Evolutionary conservation across 73 alveolate genomes (phyloP).

Genomic region (Paramecium octaurelia): DNA sequence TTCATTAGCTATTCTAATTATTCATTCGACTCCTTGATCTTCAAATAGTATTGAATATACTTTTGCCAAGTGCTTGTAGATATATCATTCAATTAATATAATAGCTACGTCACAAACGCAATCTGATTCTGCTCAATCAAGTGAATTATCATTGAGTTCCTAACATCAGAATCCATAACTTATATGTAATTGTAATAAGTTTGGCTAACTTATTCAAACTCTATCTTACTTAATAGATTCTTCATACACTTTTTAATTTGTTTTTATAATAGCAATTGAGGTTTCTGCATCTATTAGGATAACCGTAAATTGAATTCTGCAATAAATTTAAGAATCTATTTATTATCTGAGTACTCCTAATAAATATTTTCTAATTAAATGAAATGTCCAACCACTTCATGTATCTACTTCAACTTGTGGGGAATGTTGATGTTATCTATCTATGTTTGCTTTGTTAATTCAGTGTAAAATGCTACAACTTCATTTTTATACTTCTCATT

Average conservation of each 20-base stretch:
- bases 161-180: background rate
- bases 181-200: background rate
- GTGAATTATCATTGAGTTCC: background rate
- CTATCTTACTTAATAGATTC: background rate
- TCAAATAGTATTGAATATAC: background rate
- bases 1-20: background rate
- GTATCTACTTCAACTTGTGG: background rate
- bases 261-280: background rate
- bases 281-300: background rate
- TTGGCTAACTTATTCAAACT: background rate
- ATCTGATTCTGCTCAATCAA: background rate
- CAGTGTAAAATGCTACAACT: background rate
- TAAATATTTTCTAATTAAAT: background rate
- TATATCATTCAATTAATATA: background rate
- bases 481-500: background rate
- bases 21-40: background rate
- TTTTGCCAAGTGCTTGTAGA: background rate
- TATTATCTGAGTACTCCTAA: background rate
- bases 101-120: background rate
- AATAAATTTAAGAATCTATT: background rate
- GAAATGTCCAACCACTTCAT: slow-evolving; percentile 6
- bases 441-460: background rate
- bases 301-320: background rate
- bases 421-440: background rate
- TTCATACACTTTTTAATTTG: background rate